These are phyloP conservation scores for Hyphopichia homilentoma DNA, from an alignment of 805 yeast species.

Conservation along the genomic window DNA sequence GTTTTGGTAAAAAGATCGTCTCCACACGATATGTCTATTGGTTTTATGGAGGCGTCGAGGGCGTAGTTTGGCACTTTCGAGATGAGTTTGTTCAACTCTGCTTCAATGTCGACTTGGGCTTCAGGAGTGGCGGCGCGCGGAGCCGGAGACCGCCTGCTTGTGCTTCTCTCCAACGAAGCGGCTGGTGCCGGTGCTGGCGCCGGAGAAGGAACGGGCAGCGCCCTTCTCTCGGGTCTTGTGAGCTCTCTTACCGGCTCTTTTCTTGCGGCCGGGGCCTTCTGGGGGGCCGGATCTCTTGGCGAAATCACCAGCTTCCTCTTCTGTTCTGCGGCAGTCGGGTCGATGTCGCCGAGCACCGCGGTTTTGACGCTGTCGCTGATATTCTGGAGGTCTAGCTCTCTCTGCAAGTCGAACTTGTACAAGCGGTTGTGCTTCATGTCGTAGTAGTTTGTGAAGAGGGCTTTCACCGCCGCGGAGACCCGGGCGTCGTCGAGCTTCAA, in stretches of 20 bases:
- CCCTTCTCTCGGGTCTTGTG: not conserved
- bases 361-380: constrained; percentile 18
- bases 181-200: not conserved
- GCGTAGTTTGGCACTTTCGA: constrained; percentile 27
- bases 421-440: constrained; percentile 25
- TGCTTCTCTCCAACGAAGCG: no score
- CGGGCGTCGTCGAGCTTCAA: constrained; percentile 8
- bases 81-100: constrained; percentile 12
- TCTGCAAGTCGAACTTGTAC: constrained; percentile 44
- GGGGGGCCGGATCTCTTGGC: no score
- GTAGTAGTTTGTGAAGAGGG: constrained; percentile 25
- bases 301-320: constrained; percentile 1
- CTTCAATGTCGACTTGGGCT: constrained; percentile 1
- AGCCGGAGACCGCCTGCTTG: not conserved
- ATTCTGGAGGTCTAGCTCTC: constrained; percentile 33
- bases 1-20: constrained; percentile 15
- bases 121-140: not conserved
- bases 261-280: no score
- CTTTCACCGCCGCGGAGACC: constrained; percentile 13
- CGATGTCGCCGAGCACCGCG: constrained; percentile 5
- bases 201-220: not conserved
- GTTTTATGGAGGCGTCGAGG: constrained; percentile 34
- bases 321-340: constrained; percentile 1
- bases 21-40: constrained; percentile 24
- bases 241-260: no score